Percentiles rank a stretch among this genome's conserved stretches.
These are phyloP conservation scores for Amanita jacksonii DNA, from an alignment of 768 basidiomycete genomes.

Conservation along the genomic window DNA sequence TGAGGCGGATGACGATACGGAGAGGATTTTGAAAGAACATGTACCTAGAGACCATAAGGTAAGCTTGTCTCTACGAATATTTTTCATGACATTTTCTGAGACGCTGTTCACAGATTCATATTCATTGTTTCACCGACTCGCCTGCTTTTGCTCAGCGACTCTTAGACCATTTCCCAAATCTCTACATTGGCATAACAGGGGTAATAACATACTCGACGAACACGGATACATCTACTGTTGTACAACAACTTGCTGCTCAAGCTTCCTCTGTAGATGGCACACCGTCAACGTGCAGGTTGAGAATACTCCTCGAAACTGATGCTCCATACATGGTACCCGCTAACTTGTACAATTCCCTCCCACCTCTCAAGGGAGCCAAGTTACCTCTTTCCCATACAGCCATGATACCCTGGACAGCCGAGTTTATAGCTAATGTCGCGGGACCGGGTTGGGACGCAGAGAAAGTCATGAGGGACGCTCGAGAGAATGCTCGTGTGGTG, in stretches of 20 bases:
- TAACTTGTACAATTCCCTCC: conserved; percentile 55
- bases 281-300: conserved; percentile 17
- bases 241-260: conserved; percentile 30
- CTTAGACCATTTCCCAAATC: conserved; percentile 69
- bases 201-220: conserved; percentile 79
- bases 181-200: conserved; percentile 79
- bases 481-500: conserved; percentile 52
- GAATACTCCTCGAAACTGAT: conserved; percentile 74
- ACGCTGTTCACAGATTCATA: conserved; percentile 47
- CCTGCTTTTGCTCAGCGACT: conserved; percentile 65
- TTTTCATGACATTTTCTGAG: neutral
- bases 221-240: conserved; percentile 54
- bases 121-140: conserved; percentile 84
- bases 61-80: conserved; percentile 6
- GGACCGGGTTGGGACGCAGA: conserved; percentile 42
- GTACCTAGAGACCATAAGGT: conserved; percentile 67
- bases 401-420: conserved; percentile 83
- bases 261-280: conserved; percentile 8
- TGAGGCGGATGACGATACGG: conserved; percentile 79
- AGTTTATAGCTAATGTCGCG: conserved; percentile 49
- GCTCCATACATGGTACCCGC: conserved; percentile 83
- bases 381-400: conserved; percentile 68
- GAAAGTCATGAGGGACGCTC: conserved; percentile 48
- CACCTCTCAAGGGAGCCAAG: conserved; percentile 43
- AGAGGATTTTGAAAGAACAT: conserved; percentile 64